Percentiles rank a stretch among this genome's conserved stretches.
Evolutionary conservation across 1,284 basidiomycete species (phyloP).

Genomic region (Singerocomus inundabilis): DNA sequence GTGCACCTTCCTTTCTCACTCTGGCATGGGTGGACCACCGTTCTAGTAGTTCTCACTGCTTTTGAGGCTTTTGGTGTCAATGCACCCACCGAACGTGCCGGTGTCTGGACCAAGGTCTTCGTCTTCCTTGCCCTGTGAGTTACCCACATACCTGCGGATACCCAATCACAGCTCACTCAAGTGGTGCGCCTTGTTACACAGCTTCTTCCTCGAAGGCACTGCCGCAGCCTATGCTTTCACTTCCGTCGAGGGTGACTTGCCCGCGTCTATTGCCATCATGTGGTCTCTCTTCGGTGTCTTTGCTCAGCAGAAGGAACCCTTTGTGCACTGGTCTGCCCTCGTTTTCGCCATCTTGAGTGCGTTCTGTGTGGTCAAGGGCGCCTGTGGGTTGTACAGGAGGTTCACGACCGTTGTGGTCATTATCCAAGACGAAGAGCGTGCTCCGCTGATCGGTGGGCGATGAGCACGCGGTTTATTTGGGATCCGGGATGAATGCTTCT

Average conservation of each 20-base stretch:
- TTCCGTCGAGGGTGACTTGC: constrained; percentile 85
- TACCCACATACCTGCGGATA: constrained; percentile 1
- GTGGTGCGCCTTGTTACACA: constrained; percentile 26
- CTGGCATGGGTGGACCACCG: constrained; percentile 94
- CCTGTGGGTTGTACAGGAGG: constrained; percentile 49
- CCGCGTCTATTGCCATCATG: constrained; percentile 81
- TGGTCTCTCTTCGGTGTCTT: constrained; percentile 87
- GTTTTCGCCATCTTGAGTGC: constrained; percentile 84
- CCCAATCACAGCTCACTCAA: constrained; percentile 8
- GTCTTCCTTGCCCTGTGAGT: constrained; percentile 84
- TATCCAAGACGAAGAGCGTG: constrained; percentile 83
- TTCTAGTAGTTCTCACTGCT: constrained; percentile 83
- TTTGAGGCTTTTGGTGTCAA: constrained; percentile 92
- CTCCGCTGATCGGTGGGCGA: constrained; percentile 60
- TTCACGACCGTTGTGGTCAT: constrained; percentile 47
- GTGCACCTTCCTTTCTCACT: constrained; percentile 88
- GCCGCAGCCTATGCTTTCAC: constrained; percentile 91
- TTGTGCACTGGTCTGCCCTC: constrained; percentile 89
- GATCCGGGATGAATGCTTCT: not conserved
- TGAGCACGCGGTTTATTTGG: constrained; percentile 10
- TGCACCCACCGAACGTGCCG: constrained; percentile 61
- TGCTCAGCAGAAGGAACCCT: constrained; percentile 59
- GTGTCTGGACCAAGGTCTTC: constrained; percentile 90
- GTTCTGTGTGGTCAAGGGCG: constrained; percentile 79
- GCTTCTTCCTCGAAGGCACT: constrained; percentile 92